phyloP scores from a whole-genome alignment of 345 rosid species.

The Excoecaria cochinchinensis region DNA sequence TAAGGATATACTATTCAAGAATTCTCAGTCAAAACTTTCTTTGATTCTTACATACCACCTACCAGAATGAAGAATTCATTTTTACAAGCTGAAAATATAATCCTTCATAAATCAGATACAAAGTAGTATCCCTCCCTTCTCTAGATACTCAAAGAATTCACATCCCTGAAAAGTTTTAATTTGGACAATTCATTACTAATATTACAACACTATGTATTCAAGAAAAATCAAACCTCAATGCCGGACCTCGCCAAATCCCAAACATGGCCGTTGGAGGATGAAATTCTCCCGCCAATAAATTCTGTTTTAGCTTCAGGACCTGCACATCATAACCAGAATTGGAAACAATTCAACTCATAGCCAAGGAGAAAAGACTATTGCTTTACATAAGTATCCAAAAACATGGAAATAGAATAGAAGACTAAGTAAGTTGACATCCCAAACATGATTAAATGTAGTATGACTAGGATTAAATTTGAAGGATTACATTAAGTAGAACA shows the following conservation, averaged over 20 bases:
- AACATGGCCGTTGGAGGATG: conserved; percentile 11
- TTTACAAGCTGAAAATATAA: conserved; percentile 26
- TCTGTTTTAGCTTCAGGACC: conserved; percentile 16
- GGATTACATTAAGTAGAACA: background rate
- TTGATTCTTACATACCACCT: background rate
- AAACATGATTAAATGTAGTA: background rate
- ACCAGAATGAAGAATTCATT: conserved; percentile 15
- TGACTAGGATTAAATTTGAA: background rate
- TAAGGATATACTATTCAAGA: conserved; percentile 6
- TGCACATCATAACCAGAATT: conserved; percentile 13
- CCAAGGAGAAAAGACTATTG: background rate
- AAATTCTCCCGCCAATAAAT: conserved; percentile 8
- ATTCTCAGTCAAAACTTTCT: background rate
- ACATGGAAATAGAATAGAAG: background rate
- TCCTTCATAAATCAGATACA: conserved; percentile 22
- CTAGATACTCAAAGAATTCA: conserved; percentile 20
- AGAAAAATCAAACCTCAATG: conserved; percentile 22
- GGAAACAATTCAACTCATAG: background rate
- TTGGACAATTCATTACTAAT: conserved; percentile 23
- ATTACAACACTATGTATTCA: conserved; percentile 17
- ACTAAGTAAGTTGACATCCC: background rate
- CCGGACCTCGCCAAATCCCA: conserved; percentile 16
- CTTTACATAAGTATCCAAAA: background rate
- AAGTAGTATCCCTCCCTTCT: conserved; percentile 17
- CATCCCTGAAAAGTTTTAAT: conserved; percentile 19